Conservation (phyloP, 2,329 filamentous ascomycete genomes). For the Cercospora nicotianae region DNA sequence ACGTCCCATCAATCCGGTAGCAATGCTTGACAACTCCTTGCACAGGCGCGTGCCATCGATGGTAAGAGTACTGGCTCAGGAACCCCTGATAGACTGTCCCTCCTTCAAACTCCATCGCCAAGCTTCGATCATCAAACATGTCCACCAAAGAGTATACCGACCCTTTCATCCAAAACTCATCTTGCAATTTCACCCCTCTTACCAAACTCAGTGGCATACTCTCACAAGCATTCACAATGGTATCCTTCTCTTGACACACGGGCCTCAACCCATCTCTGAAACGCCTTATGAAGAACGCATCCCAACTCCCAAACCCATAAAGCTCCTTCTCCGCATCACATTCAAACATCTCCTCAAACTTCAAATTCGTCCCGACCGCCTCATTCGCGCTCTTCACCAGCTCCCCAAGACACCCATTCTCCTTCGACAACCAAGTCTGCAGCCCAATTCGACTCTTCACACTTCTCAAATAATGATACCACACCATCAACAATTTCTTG, state of each 20-base stretch:
- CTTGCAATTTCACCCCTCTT: not conserved
- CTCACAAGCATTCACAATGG: not conserved
- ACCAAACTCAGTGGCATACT: not conserved
- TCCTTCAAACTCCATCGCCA: not conserved
- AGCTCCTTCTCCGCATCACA: not conserved
- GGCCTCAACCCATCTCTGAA: not conserved
- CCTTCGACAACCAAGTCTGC: not conserved
- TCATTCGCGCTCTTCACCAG: not conserved
- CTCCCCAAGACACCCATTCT: not conserved
- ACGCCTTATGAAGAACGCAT: not conserved
- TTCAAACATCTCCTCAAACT: not conserved
- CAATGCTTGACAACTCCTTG: not conserved
- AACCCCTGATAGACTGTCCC: not conserved
- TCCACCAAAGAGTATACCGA: not conserved
- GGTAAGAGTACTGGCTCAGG: not conserved
- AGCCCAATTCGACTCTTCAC: not conserved
- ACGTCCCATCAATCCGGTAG: not conserved
- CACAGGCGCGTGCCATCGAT: not conserved
- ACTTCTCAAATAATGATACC: not conserved
- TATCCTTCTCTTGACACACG: not conserved
- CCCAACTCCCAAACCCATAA: not conserved
- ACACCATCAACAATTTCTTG: not conserved
- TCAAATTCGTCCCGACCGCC: not conserved
- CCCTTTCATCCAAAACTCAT: not conserved
- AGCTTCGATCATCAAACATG: not conserved